Conservation (phyloP, 192 early-diverging fungal species). For the Rhizophagus prolifer region DNA sequence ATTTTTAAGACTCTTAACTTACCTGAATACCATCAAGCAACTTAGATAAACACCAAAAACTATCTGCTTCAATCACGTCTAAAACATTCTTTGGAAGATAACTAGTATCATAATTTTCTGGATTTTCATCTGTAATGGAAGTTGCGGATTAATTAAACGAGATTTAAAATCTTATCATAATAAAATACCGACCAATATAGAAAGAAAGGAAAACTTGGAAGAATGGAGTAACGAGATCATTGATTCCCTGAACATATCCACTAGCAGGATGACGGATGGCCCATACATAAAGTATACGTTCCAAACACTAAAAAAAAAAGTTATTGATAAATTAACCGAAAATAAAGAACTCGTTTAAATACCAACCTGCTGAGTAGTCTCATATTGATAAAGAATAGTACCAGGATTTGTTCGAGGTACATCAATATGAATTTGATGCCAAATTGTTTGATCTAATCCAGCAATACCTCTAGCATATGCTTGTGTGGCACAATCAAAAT, state of each 20-base stretch:
- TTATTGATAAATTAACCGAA: not conserved
- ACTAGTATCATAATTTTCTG: slow-evolving; percentile 54
- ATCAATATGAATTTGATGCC: slow-evolving; percentile 98
- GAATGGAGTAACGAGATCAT: slow-evolving; percentile 96
- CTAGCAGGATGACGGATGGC: slow-evolving; percentile 97
- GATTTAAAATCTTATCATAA: not conserved
- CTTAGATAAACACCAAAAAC: slow-evolving; percentile 96
- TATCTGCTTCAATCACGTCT: slow-evolving; percentile 85
- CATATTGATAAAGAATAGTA: slow-evolving; percentile 81
- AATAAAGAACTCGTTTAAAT: not conserved
- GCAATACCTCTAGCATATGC: slow-evolving; percentile 79
- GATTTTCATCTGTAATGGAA: slow-evolving; percentile 47
- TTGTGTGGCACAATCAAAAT: slow-evolving; percentile 80
- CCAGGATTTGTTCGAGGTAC: slow-evolving; percentile 86
- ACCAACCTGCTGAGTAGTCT: slow-evolving; percentile 74
- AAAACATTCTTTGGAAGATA: slow-evolving; percentile 54
- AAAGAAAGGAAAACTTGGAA: slow-evolving; percentile 87
- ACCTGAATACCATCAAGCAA: slow-evolving; percentile 96
- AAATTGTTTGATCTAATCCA: slow-evolving; percentile 79
- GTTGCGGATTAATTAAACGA: not conserved
- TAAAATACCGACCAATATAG: slow-evolving; percentile 51
- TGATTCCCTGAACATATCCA: slow-evolving; percentile 99
- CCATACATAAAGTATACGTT: slow-evolving; percentile 95
- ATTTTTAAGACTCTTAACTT: not conserved
- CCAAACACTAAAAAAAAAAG: slow-evolving; percentile 62